phyloP scores from a whole-genome alignment of 257 asterid genomes.

The Lithospermum erythrorhizon region DNA sequence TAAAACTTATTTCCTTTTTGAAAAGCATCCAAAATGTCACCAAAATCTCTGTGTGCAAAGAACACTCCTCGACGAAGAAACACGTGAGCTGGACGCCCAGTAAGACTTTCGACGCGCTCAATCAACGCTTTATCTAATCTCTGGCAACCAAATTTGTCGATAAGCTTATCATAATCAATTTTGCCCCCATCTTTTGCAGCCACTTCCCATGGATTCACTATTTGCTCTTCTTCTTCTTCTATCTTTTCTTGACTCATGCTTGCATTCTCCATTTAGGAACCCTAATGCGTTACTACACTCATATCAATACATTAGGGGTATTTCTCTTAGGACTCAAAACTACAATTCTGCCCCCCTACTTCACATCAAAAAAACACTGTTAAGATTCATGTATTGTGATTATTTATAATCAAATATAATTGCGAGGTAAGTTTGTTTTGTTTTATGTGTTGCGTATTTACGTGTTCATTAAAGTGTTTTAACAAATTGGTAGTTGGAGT shows the following conservation, averaged over 20 bases:
- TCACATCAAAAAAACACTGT: too few relatives aligned
- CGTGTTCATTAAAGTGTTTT: too few relatives aligned
- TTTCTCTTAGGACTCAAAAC: too few relatives aligned
- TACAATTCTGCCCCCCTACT: too few relatives aligned
- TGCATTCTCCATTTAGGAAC: neutral
- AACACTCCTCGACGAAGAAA: slow-evolving; percentile 98
- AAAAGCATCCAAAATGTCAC: slow-evolving; percentile 56
- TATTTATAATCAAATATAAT: too few relatives aligned
- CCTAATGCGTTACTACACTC: too few relatives aligned
- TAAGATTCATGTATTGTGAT: too few relatives aligned
- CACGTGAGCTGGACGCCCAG: slow-evolving; percentile 67
- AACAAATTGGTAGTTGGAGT: too few relatives aligned
- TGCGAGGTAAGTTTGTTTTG: too few relatives aligned
- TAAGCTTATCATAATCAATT: slow-evolving; percentile 85
- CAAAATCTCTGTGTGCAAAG: slow-evolving; percentile 87
- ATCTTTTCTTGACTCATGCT: slow-evolving; percentile 5
- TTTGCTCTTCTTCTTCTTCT: slow-evolving; percentile 34
- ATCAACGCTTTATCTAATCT: slow-evolving; percentile 60
- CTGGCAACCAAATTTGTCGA: slow-evolving; percentile 86
- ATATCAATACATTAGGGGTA: too few relatives aligned
- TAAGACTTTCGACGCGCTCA: slow-evolving; percentile 66
- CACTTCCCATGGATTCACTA: slow-evolving; percentile 88
- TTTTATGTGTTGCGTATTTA: too few relatives aligned
- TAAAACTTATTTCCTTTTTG: slow-evolving; percentile 83
- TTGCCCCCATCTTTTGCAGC: slow-evolving; percentile 73